These are phyloP conservation scores for Zymoseptoria crescenta DNA, from an alignment of 2,329 filamentous ascomycete genomes.

Conservation along the genomic window DNA sequence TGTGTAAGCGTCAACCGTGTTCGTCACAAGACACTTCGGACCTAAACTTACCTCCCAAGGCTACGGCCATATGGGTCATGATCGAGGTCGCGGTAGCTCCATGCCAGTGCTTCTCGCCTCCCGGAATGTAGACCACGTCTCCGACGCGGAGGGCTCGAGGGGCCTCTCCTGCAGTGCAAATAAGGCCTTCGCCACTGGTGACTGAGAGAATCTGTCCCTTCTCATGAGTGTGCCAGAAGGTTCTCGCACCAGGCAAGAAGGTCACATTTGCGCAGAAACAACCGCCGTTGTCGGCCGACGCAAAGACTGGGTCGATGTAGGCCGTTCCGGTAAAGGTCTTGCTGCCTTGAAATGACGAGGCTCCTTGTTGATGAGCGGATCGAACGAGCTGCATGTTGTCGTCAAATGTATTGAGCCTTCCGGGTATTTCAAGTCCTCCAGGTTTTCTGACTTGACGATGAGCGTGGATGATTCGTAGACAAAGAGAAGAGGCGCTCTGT, in stretches of 20 bases:
- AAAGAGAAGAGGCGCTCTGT: no score
- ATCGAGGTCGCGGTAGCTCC: constrained; percentile 35
- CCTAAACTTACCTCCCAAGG: neutral
- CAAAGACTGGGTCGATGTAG: neutral
- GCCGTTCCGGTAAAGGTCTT: neutral
- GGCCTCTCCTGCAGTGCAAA: constrained; percentile 36
- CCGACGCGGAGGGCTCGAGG: constrained; percentile 33
- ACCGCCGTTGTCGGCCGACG: constrained; percentile 16
- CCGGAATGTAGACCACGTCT: constrained; percentile 35
- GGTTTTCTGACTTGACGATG: no score
- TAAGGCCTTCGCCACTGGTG: constrained; percentile 20
- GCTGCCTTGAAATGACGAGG: neutral
- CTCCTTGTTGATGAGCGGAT: constrained; percentile 20
- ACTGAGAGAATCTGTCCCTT: constrained; percentile 17
- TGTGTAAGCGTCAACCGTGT: neutral
- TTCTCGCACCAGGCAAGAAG: neutral
- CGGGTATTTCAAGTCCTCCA: no score
- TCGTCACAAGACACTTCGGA: neutral
- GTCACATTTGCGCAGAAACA: neutral
- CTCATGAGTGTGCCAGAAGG: neutral
- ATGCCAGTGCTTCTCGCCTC: constrained; percentile 41
- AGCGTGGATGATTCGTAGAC: no score
- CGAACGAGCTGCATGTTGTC: constrained; percentile 22
- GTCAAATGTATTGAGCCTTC: neutral
- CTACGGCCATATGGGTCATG: constrained; percentile 33